Evolutionary conservation across 2,329 filamentous ascomycete species (phyloP), one percentile per base, ranked within the genome.

Genomic region (Purpureocillium takamizusanense): DNA sequence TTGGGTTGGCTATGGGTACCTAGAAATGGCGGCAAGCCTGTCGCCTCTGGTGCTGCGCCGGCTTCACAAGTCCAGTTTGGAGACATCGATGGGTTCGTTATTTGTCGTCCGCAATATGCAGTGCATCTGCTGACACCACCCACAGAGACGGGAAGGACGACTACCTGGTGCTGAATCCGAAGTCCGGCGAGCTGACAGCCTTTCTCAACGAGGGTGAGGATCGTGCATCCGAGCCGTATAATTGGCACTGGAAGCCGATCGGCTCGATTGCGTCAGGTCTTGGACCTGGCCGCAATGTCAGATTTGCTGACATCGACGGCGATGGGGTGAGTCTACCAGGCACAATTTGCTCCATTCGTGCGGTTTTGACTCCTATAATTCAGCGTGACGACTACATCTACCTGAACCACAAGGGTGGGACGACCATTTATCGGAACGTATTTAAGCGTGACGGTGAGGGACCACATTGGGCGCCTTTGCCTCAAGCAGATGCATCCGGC

Each of bases 221-320:
- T 7, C n/a, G 7, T 4, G 21, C 21, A 5, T 35, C 33, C 6
- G 1, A 12, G 2, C 33, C 33, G 21, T 35, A 35, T n/a, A 27
- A 16, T 12, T 35, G 33, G 33, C 33, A 16, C 12, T 35, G 33
- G 33, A 35, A 40, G 3, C 36, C 40, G 8, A 31, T 37, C 10
- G 46, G 43, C 10, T 17, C 33, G 7, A 42, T 48, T 17, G 43
- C 44, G 10, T 36, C 37, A 15, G 48, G 46, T 0, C 39, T 48
- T 1, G 47, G 45, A 3, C 43, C 42, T 1, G 48, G 44, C 3
- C 30, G 34, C 2, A 42, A 43, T 12, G 46, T 51, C 2, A 29
- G 48, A 14, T 40, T 52, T 30, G 47, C 45, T 4, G 48, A 52
- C 31, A 44, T 51, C 32, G 46, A 51, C 13, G 47, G 50, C 4